Percentiles rank a stretch among this genome's conserved stretches.
phyloP scores from a whole-genome alignment of 2,329 filamentous ascomycete species.

The Talaromyces sp. region DNA sequence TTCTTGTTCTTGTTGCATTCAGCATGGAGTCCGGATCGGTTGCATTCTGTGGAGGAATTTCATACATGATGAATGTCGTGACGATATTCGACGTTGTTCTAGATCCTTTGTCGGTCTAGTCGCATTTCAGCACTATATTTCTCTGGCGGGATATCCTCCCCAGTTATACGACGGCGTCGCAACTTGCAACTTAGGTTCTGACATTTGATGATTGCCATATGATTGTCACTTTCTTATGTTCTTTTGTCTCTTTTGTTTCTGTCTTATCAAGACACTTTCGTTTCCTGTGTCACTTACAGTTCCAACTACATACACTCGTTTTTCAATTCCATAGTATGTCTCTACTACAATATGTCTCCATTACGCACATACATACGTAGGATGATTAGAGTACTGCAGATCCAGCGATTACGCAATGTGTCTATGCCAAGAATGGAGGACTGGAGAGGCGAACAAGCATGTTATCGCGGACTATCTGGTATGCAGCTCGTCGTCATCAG shows the following conservation, averaged over 20 bases:
- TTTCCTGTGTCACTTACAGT: slow-evolving; percentile 14
- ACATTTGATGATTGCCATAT: not conserved
- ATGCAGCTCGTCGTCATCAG: not conserved
- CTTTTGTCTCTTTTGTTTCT: slow-evolving; percentile 2
- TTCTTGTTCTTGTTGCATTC: slow-evolving; percentile 18
- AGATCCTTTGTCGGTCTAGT: not conserved
- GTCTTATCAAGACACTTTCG: slow-evolving; percentile 14
- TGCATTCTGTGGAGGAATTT: slow-evolving; percentile 12
- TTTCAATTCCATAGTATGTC: not conserved
- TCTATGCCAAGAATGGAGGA: not conserved
- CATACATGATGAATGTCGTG: slow-evolving; percentile 10
- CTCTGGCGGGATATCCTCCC: not conserved
- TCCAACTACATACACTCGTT: slow-evolving; percentile 3
- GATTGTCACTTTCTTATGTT: not conserved
- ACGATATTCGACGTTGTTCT: not conserved
- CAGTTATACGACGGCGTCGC: not conserved
- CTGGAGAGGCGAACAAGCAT: not conserved
- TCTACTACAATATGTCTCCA: too few relatives aligned
- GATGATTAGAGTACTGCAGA: not conserved
- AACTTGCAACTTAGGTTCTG: not conserved
- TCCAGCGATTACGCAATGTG: not conserved
- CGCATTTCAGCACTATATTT: not conserved
- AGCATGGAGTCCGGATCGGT: slow-evolving; percentile 20
- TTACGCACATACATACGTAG: not conserved
- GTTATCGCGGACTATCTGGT: not conserved